Evolutionary conservation across 257 asterid species (phyloP).

Genomic region (Salvia hispanica): DNA sequence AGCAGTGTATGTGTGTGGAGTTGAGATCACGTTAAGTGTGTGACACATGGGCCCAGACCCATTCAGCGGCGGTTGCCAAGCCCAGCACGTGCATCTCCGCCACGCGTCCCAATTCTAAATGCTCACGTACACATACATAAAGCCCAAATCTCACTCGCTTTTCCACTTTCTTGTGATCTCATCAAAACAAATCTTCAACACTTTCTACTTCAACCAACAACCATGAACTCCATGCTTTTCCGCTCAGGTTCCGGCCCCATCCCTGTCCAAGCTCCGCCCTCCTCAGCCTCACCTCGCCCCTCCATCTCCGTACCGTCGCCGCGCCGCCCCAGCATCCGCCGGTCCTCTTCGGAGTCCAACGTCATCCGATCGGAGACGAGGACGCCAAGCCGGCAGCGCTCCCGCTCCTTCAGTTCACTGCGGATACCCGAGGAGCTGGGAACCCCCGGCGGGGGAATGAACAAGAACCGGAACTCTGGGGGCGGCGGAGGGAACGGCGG

Average conservation of each 20-base stretch:
- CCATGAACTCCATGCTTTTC: constrained; percentile 46
- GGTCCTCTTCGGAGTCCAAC: no score
- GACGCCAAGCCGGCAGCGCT: constrained; percentile 35
- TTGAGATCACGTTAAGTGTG: constrained; percentile 27
- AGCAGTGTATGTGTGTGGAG: not conserved
- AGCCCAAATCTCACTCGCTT: not conserved
- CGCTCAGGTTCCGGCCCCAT: constrained; percentile 58
- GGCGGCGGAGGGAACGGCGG: constrained; percentile 43
- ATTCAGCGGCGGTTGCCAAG: constrained; percentile 35
- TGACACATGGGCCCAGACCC: constrained; percentile 38
- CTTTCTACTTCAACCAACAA: not conserved
- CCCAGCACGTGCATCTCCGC: constrained; percentile 40
- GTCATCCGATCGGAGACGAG: constrained; percentile 34
- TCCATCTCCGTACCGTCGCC: constrained; percentile 11
- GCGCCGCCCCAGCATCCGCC: constrained; percentile 30
- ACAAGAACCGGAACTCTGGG: constrained; percentile 43
- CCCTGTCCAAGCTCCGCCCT: constrained; percentile 28
- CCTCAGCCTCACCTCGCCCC: constrained; percentile 34
- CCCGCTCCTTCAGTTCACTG: constrained; percentile 35
- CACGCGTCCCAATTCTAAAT: constrained; percentile 35
- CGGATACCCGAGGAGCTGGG: constrained; percentile 43
- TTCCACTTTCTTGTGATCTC: not conserved
- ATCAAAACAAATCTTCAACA: not conserved
- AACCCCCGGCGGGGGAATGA: constrained; percentile 50
- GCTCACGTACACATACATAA: not conserved